Percentiles rank a stretch among this genome's conserved stretches.
Conservation (phyloP, 805 yeast species). For the Metschnikowia colocasiae region DNA sequence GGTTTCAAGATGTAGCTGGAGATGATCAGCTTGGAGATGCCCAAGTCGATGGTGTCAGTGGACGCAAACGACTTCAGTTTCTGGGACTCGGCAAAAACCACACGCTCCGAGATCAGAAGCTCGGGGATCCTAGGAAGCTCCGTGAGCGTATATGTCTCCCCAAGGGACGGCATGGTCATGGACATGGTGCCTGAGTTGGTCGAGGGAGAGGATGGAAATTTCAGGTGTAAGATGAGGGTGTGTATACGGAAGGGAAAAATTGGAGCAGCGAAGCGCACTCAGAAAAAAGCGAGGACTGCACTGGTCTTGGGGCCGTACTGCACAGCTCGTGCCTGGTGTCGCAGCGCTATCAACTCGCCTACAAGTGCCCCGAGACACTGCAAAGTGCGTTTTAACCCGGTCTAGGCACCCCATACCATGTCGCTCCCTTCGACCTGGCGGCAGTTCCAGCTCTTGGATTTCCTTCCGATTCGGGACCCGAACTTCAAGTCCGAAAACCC, state of each 20-base stretch:
- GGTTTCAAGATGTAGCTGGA: slow-evolving; percentile 52
- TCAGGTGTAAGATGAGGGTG: slow-evolving; percentile 5
- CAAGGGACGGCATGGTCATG: slow-evolving; percentile 13
- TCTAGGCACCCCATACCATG: slow-evolving; percentile 8
- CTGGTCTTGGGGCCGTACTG: slow-evolving; percentile 1
- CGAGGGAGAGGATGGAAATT: not conserved
- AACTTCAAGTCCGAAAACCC: slow-evolving; percentile 55
- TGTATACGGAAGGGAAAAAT: slow-evolving; percentile 6
- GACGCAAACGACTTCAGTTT: slow-evolving; percentile 7
- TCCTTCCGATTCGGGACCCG: slow-evolving; percentile 83
- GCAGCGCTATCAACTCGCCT: slow-evolving; percentile 1
- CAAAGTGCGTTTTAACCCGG: slow-evolving; percentile 3
- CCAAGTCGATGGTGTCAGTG: slow-evolving; percentile 43
- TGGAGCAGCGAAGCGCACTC: slow-evolving; percentile 3
- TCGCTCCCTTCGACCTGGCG: slow-evolving; percentile 48
- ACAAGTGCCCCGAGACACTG: not conserved
- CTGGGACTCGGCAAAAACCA: slow-evolving; percentile 19
- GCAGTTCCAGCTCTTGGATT: slow-evolving; percentile 83
- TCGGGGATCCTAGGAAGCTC: slow-evolving; percentile 21
- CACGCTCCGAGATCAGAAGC: slow-evolving; percentile 15
- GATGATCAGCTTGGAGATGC: slow-evolving; percentile 51
- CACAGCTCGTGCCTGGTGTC: slow-evolving; percentile 1
- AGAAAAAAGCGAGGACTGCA: not conserved
- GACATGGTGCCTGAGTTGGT: slow-evolving; percentile 9
- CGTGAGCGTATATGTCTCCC: slow-evolving; percentile 20